Conservation (phyloP, 805 yeast species). For the Schizosaccharomyces octosporus region DNA sequence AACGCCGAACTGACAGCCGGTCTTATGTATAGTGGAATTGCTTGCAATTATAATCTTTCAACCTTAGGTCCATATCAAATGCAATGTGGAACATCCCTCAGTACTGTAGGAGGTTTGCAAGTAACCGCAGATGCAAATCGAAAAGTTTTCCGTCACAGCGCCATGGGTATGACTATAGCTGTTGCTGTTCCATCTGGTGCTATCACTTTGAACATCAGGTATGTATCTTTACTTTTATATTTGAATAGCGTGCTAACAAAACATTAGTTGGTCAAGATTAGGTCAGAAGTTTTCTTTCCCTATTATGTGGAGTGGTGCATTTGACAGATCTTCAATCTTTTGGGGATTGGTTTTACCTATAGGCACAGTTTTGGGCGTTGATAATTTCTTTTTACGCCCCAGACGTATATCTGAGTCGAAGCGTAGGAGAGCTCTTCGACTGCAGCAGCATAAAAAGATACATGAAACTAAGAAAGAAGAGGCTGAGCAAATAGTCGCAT, state of each 20-base stretch:
- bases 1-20: constrained; percentile 1
- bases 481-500: neutral
- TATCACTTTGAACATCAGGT: neutral
- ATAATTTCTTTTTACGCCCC: neutral
- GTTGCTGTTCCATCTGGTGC: neutral
- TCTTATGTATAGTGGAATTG: neutral
- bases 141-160: neutral
- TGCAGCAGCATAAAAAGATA: neutral
- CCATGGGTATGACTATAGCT: neutral
- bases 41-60: neutral
- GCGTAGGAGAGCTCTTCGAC: neutral
- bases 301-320: neutral
- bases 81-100: neutral
- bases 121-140: neutral
- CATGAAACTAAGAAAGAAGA: neutral
- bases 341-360: neutral
- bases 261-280: neutral
- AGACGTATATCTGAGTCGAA: neutral
- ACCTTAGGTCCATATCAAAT: neutral
- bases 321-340: neutral
- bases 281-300: neutral
- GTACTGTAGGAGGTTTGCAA: neutral
- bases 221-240: neutral
- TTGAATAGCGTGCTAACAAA: neutral
- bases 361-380: neutral